phyloP scores from a whole-genome alignment of 228 moss, liverwort and hornwort species.

The Sphagnum fallax region DNA sequence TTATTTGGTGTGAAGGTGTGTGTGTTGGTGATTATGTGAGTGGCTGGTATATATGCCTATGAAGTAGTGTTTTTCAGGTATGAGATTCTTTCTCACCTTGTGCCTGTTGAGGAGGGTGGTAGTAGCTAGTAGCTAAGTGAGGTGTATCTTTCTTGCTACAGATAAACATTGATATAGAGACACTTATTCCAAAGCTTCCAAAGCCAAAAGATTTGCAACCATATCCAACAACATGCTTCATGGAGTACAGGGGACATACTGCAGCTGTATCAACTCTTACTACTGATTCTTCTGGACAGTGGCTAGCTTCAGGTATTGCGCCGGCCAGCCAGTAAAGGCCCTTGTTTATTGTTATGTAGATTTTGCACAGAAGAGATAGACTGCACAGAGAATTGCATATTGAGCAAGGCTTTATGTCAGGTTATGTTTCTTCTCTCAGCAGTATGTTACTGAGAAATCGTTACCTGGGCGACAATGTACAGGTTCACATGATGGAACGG shows the following conservation, averaged over 20 bases:
- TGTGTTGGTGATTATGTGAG: not conserved
- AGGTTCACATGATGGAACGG: conserved; percentile 90
- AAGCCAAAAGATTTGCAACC: conserved; percentile 91
- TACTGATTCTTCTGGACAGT: conserved; percentile 77
- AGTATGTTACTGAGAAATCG: not conserved
- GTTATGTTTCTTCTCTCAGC: not conserved
- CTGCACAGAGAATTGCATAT: too few species aligned
- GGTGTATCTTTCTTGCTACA: conserved; percentile 4
- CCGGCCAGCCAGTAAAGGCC: not conserved
- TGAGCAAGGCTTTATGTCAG: not conserved
- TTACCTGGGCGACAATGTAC: not conserved
- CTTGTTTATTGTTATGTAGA: not conserved
- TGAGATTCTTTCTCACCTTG: not conserved
- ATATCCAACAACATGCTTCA: conserved; percentile 67
- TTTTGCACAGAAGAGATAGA: too few species aligned
- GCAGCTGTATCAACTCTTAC: conserved; percentile 67
- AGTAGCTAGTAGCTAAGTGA: not conserved
- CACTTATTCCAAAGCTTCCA: conserved; percentile 92
- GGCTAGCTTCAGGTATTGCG: conserved; percentile 86
- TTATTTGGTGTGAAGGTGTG: not conserved
- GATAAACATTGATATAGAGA: conserved; percentile 63
- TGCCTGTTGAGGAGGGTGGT: not conserved
- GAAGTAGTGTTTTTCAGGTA: not conserved
- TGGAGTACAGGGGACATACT: conserved; percentile 82
- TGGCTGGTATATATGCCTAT: not conserved